These are phyloP conservation scores for Pseudozyma hubeiensis DNA, from an alignment of 1,284 basidiomycete genomes.

Conservation along the genomic window DNA sequence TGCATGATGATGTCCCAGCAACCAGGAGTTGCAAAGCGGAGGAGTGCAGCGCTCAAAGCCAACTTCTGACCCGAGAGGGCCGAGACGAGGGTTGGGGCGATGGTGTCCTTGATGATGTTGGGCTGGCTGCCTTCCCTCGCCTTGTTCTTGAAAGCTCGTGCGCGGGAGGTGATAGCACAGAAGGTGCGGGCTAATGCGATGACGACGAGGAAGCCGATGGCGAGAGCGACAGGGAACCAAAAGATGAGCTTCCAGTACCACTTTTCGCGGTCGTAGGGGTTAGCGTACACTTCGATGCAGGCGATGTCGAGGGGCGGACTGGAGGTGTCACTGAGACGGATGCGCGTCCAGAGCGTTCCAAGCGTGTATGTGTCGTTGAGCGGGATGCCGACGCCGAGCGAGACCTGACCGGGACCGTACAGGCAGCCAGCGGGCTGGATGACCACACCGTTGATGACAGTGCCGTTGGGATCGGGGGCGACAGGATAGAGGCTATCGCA, in stretches of 20 bases:
- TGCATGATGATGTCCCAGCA: constrained; percentile 91
- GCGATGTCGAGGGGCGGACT: constrained; percentile 77
- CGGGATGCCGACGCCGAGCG: constrained; percentile 81
- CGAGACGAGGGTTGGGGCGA: constrained; percentile 73
- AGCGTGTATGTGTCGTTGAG: constrained; percentile 78
- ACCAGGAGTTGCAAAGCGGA: constrained; percentile 92
- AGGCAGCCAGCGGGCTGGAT: constrained; percentile 49
- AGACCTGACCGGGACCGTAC: constrained; percentile 76
- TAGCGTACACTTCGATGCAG: constrained; percentile 83
- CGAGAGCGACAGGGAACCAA: constrained; percentile 82
- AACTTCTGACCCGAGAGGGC: constrained; percentile 91
- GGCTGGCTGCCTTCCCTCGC: constrained; percentile 61
- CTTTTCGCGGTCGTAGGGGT: constrained; percentile 76
- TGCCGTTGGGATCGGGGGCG: constrained; percentile 47
- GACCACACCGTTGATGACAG: constrained; percentile 35
- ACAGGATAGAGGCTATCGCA: constrained; percentile 61
- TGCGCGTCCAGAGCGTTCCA: constrained; percentile 83
- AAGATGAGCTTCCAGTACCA: constrained; percentile 83
- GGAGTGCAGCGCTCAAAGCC: constrained; percentile 82
- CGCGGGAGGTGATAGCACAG: constrained; percentile 47
- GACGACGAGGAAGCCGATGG: constrained; percentile 83
- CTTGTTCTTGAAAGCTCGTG: constrained; percentile 53
- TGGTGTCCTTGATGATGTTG: constrained; percentile 54
- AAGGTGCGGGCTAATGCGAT: constrained; percentile 78
- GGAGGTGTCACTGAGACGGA: constrained; percentile 87